phyloP scores from a whole-genome alignment of 139 green algal genomes.

The Astrephomene gubernaculifera region DNA sequence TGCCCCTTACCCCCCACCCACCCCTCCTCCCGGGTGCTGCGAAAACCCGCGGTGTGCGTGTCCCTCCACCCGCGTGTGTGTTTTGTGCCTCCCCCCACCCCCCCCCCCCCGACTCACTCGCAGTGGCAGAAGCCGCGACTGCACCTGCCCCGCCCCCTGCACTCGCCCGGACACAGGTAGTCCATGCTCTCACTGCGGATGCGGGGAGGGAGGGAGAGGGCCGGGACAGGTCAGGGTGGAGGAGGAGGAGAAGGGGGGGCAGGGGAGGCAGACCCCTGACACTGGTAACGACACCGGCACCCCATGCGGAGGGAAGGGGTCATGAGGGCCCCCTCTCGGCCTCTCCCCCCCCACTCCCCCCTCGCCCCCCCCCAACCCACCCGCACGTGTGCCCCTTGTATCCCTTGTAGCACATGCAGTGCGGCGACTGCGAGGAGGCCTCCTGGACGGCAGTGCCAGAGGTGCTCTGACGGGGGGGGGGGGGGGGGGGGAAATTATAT shows the following conservation, averaged over 20 bases:
- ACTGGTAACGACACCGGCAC: not conserved
- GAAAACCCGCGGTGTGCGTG: too few relatives aligned
- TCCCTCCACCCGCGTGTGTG: too few relatives aligned
- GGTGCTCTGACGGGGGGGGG: not conserved
- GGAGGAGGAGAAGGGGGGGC: not conserved
- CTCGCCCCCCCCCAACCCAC: not conserved
- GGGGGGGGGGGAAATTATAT: too few relatives aligned
- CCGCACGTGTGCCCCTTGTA: slow-evolving; percentile 12
- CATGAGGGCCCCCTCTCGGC: not conserved
- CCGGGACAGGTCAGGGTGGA: not conserved
- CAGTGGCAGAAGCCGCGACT: slow-evolving; percentile 62
- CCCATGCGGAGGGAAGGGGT: too few relatives aligned
- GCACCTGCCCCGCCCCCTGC: slow-evolving; percentile 44
- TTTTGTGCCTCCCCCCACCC: too few relatives aligned
- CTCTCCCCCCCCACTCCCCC: not conserved
- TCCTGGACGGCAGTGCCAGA: not conserved
- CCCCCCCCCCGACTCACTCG: not conserved
- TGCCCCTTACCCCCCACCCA: too few relatives aligned
- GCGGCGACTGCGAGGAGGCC: not conserved
- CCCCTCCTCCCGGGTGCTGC: too few relatives aligned
- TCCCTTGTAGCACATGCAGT: slow-evolving; percentile 48
- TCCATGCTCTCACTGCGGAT: not conserved
- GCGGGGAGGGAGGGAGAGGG: not conserved
- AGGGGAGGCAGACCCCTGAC: not conserved
- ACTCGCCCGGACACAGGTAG: slow-evolving; percentile 47